phyloP scores from a whole-genome alignment of 305 asterid genomes.

The Striga hermonthica region DNA sequence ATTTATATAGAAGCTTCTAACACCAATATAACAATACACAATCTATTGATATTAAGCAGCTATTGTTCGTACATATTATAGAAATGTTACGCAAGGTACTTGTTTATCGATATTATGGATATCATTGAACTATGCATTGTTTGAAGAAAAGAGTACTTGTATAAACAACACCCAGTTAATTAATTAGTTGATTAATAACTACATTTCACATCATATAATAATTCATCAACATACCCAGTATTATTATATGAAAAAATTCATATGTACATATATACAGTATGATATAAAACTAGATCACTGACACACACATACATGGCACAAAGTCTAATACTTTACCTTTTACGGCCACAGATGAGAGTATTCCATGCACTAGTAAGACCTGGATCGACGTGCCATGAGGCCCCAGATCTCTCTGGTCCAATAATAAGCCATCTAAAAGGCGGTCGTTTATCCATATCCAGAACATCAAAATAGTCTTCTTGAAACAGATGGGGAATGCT shows the following conservation, averaged over 20 bases:
- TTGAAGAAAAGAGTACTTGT: no score
- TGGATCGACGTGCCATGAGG: slow-evolving; percentile 99
- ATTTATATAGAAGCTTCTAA: no score
- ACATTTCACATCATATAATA: neutral
- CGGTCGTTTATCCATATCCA: slow-evolving; percentile 75
- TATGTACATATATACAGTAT: neutral
- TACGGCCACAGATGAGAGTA: slow-evolving; percentile 90
- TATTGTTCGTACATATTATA: no score
- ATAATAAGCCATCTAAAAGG: slow-evolving; percentile 89
- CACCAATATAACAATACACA: no score
- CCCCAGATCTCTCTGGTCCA: slow-evolving; percentile 99
- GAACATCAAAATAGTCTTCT: slow-evolving; percentile 91
- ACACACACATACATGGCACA: slow-evolving; percentile 12
- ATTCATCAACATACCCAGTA: neutral
- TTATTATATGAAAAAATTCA: neutral
- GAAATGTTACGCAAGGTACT: no score
- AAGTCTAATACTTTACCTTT: slow-evolving; percentile 50
- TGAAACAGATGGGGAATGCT: slow-evolving; percentile 73
- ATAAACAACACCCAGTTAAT: neutral
- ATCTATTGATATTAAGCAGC: no score
- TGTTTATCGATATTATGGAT: no score
- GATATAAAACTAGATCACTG: slow-evolving; percentile 14
- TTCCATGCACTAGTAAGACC: slow-evolving; percentile 99
- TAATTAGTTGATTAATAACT: neutral
- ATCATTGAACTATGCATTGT: no score